Evolutionary conservation across 257 asterid species (phyloP), one percentile per base, ranked within the genome.

Genomic region (Oldenlandia corymbosa): DNA sequence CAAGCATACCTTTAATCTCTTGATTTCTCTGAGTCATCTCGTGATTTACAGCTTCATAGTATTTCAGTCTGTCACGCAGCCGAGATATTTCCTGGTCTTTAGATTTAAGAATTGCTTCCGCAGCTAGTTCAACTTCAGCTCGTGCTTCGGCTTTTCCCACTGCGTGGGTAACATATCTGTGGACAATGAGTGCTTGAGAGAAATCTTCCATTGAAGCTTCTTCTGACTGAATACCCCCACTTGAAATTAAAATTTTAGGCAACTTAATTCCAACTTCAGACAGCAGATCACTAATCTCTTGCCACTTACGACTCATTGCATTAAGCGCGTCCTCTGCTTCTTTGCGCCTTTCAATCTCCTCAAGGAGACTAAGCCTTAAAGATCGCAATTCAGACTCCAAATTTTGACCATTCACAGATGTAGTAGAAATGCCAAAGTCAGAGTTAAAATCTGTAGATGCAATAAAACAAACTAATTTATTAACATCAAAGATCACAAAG

Each of bases 11-110:
- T 30, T 86, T 77, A 62, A 85, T 69, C 60, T 67, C 84, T 34
- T 69, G 97, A 78, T 88, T 92, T 73, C 98, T 84, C 81, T 92
- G 95, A 27, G 95, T 82, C 91, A 92, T 78, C 68, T 88, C 97
- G 56, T 80, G 95, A 76, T 88, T 92, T 57, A 85, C 95, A 69
- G 89, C 84, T 79, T 92, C 97, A 20, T 75, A 87, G 71, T 92
- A 92, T 72, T 78, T 86, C 79, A 92, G 76, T 58, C 82, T 82
- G 71, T 88, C 95, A 27, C 83, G 81, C 71, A 92, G 57, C 63
- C 97, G 79, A 20, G 72, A 57, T 66, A 88, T 85, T 69, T 92
- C 97, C 81, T 75, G 95, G 60, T 85, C 95, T 81, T 92, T 92
- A 58, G 73, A 62, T 53, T 88, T 90, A 45, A 89, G 65, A 34